Evolutionary conservation across 352 stramenopile genomes (phyloP).

Genomic region (Thalassiosira ordinaria): DNA sequence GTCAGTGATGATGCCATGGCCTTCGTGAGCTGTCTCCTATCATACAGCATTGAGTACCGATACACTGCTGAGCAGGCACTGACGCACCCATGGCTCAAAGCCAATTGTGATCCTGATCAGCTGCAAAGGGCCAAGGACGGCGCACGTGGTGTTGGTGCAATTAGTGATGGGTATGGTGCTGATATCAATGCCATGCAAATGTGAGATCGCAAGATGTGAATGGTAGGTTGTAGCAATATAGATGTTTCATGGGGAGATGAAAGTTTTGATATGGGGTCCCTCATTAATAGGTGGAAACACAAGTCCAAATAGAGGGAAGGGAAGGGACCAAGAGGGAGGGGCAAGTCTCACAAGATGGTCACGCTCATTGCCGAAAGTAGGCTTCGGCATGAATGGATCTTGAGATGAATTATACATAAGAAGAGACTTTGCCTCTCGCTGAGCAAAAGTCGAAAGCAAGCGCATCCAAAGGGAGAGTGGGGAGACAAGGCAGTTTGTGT

Average conservation of each 20-base stretch:
- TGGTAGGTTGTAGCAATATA: slow-evolving; percentile 9
- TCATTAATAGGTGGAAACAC: background rate
- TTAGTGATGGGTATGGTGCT: slow-evolving; percentile 22
- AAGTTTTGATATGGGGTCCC: background rate
- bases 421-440: slow-evolving; percentile 7
- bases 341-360: background rate
- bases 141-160: slow-evolving; percentile 52
- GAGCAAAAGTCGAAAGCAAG: background rate
- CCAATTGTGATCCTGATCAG: slow-evolving; percentile 74
- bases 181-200: slow-evolving; percentile 53
- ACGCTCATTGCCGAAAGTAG: slow-evolving; percentile 19
- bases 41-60: slow-evolving; percentile 84
- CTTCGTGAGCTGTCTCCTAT: slow-evolving; percentile 83
- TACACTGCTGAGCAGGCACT: slow-evolving; percentile 83
- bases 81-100: slow-evolving; percentile 77
- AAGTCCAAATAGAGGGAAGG: background rate
- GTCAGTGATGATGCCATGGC: slow-evolving; percentile 84
- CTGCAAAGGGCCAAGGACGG: slow-evolving; percentile 72
- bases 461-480: slow-evolving; percentile 1
- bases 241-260: background rate
- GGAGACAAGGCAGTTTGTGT: background rate
- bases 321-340: too few relatives aligned
- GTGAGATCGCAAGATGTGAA: slow-evolving; percentile 11
- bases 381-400: slow-evolving; percentile 3
- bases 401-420: background rate